Base-by-base conservation (phyloP, 495 filamentous ascomycete species). In the Tetracladium setigerum region DNA sequence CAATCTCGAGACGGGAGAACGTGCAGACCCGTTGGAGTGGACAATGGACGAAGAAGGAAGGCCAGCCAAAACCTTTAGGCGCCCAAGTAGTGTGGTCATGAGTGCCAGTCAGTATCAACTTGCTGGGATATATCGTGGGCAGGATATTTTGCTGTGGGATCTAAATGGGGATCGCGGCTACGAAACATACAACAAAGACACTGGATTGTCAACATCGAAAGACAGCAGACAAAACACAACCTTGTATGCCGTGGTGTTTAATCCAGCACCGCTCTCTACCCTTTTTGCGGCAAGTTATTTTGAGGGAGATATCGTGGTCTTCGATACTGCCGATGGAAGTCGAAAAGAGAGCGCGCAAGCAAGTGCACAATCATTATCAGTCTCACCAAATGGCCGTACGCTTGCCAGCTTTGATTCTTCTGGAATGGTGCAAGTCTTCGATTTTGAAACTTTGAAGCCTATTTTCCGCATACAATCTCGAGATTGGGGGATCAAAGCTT, bases 391-490 rank as follows among this genome's bases (percentile, higher is more conserved):
- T 41, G 55, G 55, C 4, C 46, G 47, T 7, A 47, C 42, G 1
- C 41, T 57, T n/a, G 54, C 41, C n/a, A 51, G 33, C 4, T 52
- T 39, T 27, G 36, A 37, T 27, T 36, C 42, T 14, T 30, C 19
- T 19, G 54, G 54, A 0, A 41, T n/a, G 2, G 31, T 56, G 12
- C 44, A 51, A 37, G 17, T 57, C 6, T 57, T 38, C 11, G 51
- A 57, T 18, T 57, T 57, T 35, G 54, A 54, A 14, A 50, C 27
- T 11, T 34, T 57, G 2, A 34, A 24, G 18, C 33, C 47, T 15
- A 30, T 57, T 7, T 57, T 55, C 19, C 30, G 43, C 14, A 52
- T 58, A 27, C 46, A 46, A 16, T 18, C 52, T 7, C 43, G 30
- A 6, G 47, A 51, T 31, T 22, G 36, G 15, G 34, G 30, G 12